Conservation (phyloP, 2,329 filamentous ascomycete genomes). For the Xylaria sp. region DNA sequence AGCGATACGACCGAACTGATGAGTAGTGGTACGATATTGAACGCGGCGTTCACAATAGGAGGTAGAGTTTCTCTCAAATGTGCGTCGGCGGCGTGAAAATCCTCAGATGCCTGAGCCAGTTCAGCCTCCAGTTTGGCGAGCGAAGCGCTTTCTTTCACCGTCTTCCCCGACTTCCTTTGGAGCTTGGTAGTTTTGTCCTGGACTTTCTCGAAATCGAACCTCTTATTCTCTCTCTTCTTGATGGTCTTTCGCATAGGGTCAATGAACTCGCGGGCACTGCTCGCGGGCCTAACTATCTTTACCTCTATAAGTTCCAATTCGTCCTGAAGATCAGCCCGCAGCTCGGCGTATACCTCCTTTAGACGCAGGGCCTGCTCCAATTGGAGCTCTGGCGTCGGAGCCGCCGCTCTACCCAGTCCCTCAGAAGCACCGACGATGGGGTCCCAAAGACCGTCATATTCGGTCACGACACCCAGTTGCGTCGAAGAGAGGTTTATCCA, state of each 20-base stretch:
- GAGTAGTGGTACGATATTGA: constrained; percentile 78
- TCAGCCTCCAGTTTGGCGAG: constrained; percentile 79
- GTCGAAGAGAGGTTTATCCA: constrained; percentile 78
- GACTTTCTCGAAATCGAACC: constrained; percentile 83
- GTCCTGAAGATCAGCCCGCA: constrained; percentile 76
- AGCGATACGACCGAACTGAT: constrained; percentile 77
- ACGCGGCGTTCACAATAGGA: constrained; percentile 74
- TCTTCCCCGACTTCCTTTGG: constrained; percentile 75
- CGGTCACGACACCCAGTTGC: constrained; percentile 73
- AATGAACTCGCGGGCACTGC: constrained; percentile 74
- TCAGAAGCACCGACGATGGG: constrained; percentile 76
- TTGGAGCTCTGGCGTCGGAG: constrained; percentile 69
- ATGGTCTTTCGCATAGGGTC: constrained; percentile 82
- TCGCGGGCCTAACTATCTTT: constrained; percentile 75
- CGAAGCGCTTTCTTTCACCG: constrained; percentile 77
- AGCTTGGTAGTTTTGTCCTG: constrained; percentile 76
- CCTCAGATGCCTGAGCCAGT: constrained; percentile 72
- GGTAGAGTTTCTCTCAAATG: constrained; percentile 78
- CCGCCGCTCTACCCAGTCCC: constrained; percentile 64
- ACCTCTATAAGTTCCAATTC: constrained; percentile 78
- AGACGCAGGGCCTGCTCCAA: constrained; percentile 73
- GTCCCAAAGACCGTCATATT: constrained; percentile 79
- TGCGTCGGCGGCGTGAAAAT: constrained; percentile 80
- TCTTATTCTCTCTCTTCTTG: constrained; percentile 85
- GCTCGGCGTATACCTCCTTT: constrained; percentile 74